Evolutionary conservation across 2,329 filamentous ascomycete genomes (phyloP).

Genomic region (Achaetomium macrosporum): DNA sequence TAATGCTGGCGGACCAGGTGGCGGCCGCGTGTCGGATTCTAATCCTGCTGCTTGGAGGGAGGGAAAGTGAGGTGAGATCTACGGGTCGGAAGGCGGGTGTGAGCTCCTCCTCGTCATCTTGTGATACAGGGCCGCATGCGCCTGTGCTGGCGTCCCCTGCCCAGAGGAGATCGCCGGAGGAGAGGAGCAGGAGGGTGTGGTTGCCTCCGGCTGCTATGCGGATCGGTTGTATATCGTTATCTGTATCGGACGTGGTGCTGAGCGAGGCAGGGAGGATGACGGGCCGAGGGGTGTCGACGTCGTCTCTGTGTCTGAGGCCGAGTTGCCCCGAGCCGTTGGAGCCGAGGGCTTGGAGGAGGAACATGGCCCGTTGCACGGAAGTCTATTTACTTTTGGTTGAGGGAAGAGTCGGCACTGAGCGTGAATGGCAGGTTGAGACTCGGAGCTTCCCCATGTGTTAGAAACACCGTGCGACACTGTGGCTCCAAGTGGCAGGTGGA

Average conservation of each 20-base stretch:
- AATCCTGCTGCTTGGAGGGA: background rate
- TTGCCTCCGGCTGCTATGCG: constrained; percentile 66
- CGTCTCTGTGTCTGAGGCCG: constrained; percentile 64
- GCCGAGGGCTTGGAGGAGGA: constrained; percentile 46
- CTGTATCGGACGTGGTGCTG: background rate
- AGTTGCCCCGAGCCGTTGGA: constrained; percentile 75
- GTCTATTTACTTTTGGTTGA: background rate
- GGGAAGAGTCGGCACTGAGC: background rate
- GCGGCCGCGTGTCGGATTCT: constrained; percentile 52
- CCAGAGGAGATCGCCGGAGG: constrained; percentile 54
- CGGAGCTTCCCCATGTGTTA: background rate
- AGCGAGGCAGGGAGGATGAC: constrained; percentile 49
- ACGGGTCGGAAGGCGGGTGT: constrained; percentile 35
- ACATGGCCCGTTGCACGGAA: background rate
- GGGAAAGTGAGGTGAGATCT: constrained; percentile 24
- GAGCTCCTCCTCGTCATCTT: constrained; percentile 3
- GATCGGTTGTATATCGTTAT: constrained; percentile 27
- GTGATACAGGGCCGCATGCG: constrained; percentile 42
- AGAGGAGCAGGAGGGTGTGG: constrained; percentile 70
- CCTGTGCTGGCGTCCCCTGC: constrained; percentile 55
- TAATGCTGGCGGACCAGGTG: constrained; percentile 70
- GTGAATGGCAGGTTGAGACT: too few relatives aligned
- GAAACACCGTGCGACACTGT: constrained; percentile 2
- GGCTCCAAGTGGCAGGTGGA: background rate
- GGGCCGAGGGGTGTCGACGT: constrained; percentile 60